Percentiles rank a stretch among this genome's conserved stretches.
Conservation (phyloP, 2,329 filamentous ascomycete genomes). For the Claviceps cyperi region DNA sequence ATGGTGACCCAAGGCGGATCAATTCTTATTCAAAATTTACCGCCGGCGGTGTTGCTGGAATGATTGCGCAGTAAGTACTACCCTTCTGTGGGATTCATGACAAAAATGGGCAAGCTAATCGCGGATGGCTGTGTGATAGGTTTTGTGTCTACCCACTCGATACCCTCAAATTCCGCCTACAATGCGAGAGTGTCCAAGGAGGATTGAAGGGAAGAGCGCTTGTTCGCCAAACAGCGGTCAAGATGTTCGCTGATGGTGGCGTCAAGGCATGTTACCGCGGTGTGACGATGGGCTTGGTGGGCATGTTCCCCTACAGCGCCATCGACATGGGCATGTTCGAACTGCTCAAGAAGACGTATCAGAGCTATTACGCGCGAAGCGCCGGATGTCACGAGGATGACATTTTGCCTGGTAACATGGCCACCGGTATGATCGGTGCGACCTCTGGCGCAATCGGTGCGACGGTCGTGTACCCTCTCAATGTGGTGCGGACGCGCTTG, state of each 20-base stretch:
- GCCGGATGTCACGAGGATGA: constrained; percentile 70
- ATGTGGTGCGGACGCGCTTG: constrained; percentile 77
- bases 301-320: constrained; percentile 96
- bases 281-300: constrained; percentile 80
- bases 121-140: constrained; percentile 22
- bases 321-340: constrained; percentile 96
- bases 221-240: constrained; percentile 67
- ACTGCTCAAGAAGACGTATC: constrained; percentile 65
- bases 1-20: constrained; percentile 66
- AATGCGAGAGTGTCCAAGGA: constrained; percentile 83
- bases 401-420: constrained; percentile 64
- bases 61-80: constrained; percentile 67
- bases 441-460: constrained; percentile 85
- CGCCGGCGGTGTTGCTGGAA: constrained; percentile 80
- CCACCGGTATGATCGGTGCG: constrained; percentile 78
- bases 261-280: constrained; percentile 74
- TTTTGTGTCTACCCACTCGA: constrained; percentile 92
- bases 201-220: constrained; percentile 73
- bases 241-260: constrained; percentile 71
- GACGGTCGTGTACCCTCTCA: constrained; percentile 87
- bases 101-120: neutral
- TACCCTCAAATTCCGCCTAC: constrained; percentile 68
- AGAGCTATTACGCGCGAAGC: constrained; percentile 52
- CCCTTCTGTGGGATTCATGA: neutral
- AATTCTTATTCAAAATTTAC: constrained; percentile 78